A percentile compares a stretch with the other conserved stretches of the same genome.
Evolutionary conservation across 2,329 filamentous ascomycete genomes (phyloP).

Genomic region (Cercospora sp.): DNA sequence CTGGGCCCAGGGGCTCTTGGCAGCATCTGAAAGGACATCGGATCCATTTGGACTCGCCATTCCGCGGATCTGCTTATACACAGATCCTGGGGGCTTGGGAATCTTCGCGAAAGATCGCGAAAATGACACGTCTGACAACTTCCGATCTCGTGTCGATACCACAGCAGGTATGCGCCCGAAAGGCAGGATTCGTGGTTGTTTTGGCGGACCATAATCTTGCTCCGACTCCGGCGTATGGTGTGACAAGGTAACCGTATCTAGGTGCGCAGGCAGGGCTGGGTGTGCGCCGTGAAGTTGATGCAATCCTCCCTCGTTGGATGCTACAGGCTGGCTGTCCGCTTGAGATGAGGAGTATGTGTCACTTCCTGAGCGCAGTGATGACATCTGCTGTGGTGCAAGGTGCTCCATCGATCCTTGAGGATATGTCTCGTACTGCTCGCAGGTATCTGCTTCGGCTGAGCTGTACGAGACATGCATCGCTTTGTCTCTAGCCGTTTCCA

Average conservation of each 20-base stretch:
- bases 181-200: constrained; percentile 61
- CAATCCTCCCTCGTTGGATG: background rate
- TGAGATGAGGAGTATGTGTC: background rate
- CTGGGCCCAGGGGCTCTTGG: constrained; percentile 18
- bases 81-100: constrained; percentile 36
- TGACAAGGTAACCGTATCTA: constrained; percentile 1
- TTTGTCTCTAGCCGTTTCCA: constrained; percentile 29
- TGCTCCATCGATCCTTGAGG: background rate
- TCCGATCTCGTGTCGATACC: constrained; percentile 65
- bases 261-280: background rate
- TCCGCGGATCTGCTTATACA: constrained; percentile 38
- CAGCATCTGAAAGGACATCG: constrained; percentile 31
- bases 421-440: background rate
- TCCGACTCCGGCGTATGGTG: constrained; percentile 8
- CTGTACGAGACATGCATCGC: constrained; percentile 3
- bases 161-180: constrained; percentile 86
- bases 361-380: background rate
- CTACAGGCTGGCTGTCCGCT: background rate
- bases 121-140: constrained; percentile 74
- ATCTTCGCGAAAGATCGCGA: constrained; percentile 71
- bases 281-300: background rate
- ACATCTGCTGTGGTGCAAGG: background rate
- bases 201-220: constrained; percentile 38
- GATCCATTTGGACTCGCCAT: constrained; percentile 37
- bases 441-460: background rate